phyloP scores from a whole-genome alignment of 345 rosid genomes.

The Zanthoxylum bungeanum region DNA sequence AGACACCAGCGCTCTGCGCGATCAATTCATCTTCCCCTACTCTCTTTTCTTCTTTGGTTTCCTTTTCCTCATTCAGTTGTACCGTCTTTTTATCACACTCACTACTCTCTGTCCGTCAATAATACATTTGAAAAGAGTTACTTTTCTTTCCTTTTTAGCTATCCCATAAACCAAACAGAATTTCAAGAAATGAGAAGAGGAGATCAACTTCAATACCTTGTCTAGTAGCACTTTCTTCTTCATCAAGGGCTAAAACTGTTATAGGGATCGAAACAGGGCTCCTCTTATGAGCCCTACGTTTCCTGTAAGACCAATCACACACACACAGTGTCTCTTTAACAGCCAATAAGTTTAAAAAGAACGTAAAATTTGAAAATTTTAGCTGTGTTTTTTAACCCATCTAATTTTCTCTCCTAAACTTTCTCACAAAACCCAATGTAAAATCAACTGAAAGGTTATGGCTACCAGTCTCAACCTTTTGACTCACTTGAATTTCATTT shows the following conservation, averaged over 20 bases:
- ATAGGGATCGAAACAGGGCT: conserved; percentile 41
- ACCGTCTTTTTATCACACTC: conserved; percentile 22
- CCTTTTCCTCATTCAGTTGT: conserved; percentile 29
- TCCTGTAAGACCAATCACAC: conserved; percentile 32
- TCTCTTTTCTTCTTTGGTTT: conserved; percentile 8
- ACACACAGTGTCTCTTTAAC: background rate
- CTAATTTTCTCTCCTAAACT: background rate
- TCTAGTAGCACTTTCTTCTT: conserved; percentile 37
- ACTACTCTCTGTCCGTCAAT: conserved; percentile 30
- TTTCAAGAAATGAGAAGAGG: background rate
- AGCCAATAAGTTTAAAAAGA: conserved; percentile 8
- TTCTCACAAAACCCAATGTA: background rate
- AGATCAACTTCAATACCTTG: too few species aligned
- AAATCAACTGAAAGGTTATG: background rate
- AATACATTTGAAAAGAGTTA: background rate
- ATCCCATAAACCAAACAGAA: conserved; percentile 16
- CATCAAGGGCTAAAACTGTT: conserved; percentile 52
- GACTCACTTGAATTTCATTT: background rate
- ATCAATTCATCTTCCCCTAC: conserved; percentile 20
- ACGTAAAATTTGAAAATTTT: background rate
- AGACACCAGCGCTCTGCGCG: conserved; percentile 22
- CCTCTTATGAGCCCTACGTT: conserved; percentile 50
- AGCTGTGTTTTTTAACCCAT: background rate
- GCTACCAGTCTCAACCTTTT: background rate
- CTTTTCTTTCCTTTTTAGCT: background rate